Percentiles rank a stretch among this genome's conserved stretches.
phyloP scores from a whole-genome alignment of 345 rosid genomes.

The Salix brachista region DNA sequence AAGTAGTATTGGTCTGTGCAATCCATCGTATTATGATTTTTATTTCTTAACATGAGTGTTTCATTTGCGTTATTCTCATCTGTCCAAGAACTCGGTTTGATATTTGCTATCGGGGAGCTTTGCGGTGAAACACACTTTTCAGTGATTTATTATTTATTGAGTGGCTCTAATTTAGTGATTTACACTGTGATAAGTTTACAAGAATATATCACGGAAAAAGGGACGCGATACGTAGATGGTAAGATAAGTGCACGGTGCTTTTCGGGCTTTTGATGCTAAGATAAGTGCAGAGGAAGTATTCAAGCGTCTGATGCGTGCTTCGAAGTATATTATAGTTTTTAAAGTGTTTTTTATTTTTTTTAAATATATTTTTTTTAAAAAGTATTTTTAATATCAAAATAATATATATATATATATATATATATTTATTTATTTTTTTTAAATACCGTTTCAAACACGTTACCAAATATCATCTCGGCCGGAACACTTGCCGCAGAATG shows the following conservation, averaged over 20 bases:
- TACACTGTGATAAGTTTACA: not conserved
- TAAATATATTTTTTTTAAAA: no score
- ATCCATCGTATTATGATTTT: not conserved
- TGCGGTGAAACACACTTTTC: not conserved
- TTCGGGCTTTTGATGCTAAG: constrained; percentile 68
- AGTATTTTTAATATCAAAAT: no score
- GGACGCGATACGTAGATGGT: not conserved
- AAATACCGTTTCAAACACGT: no score
- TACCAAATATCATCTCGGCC: no score
- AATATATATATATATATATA: no score
- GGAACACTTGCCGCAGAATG: no score
- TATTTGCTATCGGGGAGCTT: not conserved
- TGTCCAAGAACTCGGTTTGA: not conserved
- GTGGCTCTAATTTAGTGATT: no score
- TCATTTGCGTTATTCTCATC: not conserved
- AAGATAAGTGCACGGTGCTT: constrained; percentile 55
- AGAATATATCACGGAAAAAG: not conserved
- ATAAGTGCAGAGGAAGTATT: constrained; percentile 72
- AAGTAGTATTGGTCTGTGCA: constrained; percentile 1
- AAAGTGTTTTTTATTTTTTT: no score
- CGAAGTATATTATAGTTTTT: no score
- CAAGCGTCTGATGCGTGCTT: constrained; percentile 25
- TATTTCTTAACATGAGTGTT: no score
- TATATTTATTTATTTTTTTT: no score
- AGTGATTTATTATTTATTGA: not conserved